These are phyloP conservation scores for Hyphopichia fennica DNA, from an alignment of 1,139 yeast genomes.

Conservation along the genomic window DNA sequence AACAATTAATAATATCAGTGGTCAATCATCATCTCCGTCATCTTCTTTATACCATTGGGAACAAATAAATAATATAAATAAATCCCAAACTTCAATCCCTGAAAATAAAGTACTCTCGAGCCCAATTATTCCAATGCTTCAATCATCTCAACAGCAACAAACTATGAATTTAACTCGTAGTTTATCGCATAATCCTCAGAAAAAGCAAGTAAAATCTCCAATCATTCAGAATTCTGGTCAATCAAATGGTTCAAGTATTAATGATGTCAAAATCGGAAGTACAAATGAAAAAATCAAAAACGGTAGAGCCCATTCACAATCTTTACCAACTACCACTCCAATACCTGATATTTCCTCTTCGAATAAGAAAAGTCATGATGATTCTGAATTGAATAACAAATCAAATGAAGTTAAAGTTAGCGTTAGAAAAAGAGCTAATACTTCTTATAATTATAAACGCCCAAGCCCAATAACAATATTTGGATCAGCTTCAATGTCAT, in stretches of 20 bases:
- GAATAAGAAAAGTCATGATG: neutral
- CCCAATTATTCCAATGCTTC: slow-evolving; percentile 33
- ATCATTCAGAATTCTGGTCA: neutral
- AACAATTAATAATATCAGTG: neutral
- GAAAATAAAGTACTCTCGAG: slow-evolving; percentile 33
- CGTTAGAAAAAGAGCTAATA: slow-evolving; percentile 25
- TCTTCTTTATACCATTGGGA: slow-evolving; percentile 7
- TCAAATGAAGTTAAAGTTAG: neutral
- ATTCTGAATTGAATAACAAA: neutral
- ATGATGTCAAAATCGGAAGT: neutral
- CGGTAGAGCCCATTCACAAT: slow-evolving; percentile 34
- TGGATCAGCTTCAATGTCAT: slow-evolving; percentile 1
- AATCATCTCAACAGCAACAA: slow-evolving; percentile 9
- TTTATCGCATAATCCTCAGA: neutral
- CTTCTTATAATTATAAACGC: slow-evolving; percentile 33
- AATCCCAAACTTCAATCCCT: slow-evolving; percentile 13
- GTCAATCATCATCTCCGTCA: slow-evolving; percentile 6
- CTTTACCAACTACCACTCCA: slow-evolving; percentile 26
- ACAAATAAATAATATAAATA: slow-evolving; percentile 7
- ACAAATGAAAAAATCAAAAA: neutral
- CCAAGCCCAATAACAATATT: slow-evolving; percentile 14
- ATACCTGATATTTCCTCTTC: slow-evolving; percentile 1
- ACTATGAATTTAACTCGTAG: neutral
- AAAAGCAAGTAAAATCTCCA: neutral
- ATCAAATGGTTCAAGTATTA: neutral